Base-by-base conservation (phyloP, 2,329 filamentous ascomycete species). In the Pseudocercospora musae region DNA sequence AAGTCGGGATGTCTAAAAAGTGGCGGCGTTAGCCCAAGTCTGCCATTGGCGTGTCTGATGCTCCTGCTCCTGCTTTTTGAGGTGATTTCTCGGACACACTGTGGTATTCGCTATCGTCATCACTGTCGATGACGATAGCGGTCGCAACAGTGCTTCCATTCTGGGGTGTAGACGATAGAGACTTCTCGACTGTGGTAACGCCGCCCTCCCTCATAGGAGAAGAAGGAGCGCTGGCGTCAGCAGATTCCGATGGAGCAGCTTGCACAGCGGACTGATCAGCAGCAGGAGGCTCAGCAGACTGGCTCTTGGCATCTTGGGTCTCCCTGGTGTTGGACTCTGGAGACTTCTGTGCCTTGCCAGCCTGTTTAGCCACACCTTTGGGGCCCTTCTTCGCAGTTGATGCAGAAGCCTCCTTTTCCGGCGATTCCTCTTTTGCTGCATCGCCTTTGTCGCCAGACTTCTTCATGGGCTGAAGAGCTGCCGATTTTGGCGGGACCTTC, bases 131-230 rank as follows among this genome's bases (percentile, higher is more conserved):
- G 52, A 57, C 23, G 15, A 63, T 58, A 27, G 58, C 27, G 11
- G 61, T 48, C 40, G 29, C 42, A 29, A 20, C 42, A 27, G 42
- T 46, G 40, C 44, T 58, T 23, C 27, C 56, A 31, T 33, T 40
- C 20, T n/a, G 18, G 27, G 31, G 13, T 29, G 10, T 21, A 20
- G 31, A 9, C 18, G 18, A 25, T 3, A 10, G 11, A 31, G 46
- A 13, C n/a, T 44, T 33, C 46, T 20, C 44, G 44, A 15, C 27
- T 9, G 31, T 42, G 27, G 23, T 52, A 25, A 57, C 46, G 29
- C 23, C 59, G 57, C 57, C 53, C 53, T 69, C 63, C 63, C 68
- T 72, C 66, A 66, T 67, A 9, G 55, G 42, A 15, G 66, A 68
- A 69, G 69, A 60, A 69, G 65, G 63, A 67, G 58, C 42, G 62